Percentiles rank a stretch among this genome's conserved stretches.
These are phyloP conservation scores for Obelidium mucronatum DNA, from an alignment of 192 early-diverging fungal genomes.

Conservation along the genomic window DNA sequence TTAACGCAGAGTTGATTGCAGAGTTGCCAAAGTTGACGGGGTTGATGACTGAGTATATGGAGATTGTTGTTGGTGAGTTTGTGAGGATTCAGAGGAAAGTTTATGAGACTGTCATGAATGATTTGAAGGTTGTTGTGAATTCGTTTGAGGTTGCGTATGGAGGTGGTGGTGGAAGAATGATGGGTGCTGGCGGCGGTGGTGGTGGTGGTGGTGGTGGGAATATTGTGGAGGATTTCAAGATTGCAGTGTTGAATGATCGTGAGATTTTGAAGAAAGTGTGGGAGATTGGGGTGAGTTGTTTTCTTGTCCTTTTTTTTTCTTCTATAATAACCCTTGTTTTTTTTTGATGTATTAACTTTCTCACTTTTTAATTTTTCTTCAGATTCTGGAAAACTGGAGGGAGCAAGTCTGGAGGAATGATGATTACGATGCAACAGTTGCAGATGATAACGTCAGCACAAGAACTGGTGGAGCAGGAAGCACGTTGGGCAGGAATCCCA, in stretches of 20 bases:
- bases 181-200: neutral
- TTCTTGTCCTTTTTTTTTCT: too few relatives aligned
- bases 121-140: conserved; percentile 37
- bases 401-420: conserved; percentile 30
- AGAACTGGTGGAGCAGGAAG: too few relatives aligned
- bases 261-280: conserved; percentile 5
- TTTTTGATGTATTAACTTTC: neutral
- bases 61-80: conserved; percentile 64
- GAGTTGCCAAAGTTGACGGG: conserved; percentile 73
- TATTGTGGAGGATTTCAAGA: conserved; percentile 34
- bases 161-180: neutral
- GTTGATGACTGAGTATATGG: conserved; percentile 67
- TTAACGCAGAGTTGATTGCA: conserved; percentile 76
- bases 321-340: too few relatives aligned
- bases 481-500: too few relatives aligned
- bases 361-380: neutral
- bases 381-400: conserved; percentile 23
- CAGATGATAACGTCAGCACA: neutral
- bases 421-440: neutral
- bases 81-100: conserved; percentile 61
- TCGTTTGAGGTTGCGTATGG: neutral
- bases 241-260: neutral
- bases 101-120: conserved; percentile 51
- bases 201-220: neutral
- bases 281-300: conserved; percentile 6